These are phyloP conservation scores for Hapsidospora chrysogenum DNA, from an alignment of 495 filamentous ascomycete species.

Conservation along the genomic window DNA sequence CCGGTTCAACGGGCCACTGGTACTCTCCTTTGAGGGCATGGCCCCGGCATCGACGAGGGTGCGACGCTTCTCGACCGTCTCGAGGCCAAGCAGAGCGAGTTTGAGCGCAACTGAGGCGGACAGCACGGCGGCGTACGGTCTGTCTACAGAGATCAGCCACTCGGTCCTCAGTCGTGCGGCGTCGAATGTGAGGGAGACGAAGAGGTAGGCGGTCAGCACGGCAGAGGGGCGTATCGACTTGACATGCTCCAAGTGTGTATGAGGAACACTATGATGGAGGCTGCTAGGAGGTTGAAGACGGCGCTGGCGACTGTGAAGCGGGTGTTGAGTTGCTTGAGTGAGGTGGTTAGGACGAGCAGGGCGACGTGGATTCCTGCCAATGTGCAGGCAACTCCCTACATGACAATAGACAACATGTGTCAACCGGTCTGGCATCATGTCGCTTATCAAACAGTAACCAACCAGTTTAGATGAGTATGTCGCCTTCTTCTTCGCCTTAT, in stretches of 20 bases:
- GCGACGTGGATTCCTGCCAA: slow-evolving; percentile 2
- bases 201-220: slow-evolving; percentile 35
- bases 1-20: slow-evolving; percentile 26
- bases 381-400: too few species aligned
- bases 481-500: background rate
- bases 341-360: slow-evolving; percentile 10
- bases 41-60: slow-evolving; percentile 11
- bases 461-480: slow-evolving; percentile 1
- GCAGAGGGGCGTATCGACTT: slow-evolving; percentile 11
- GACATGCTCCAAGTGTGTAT: slow-evolving; percentile 16
- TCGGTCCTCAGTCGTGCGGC: slow-evolving; percentile 15
- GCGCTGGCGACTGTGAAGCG: slow-evolving; percentile 27
- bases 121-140: background rate
- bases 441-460: background rate
- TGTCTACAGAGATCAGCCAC: slow-evolving; percentile 14
- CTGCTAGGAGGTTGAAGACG: slow-evolving; percentile 18
- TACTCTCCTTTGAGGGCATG: slow-evolving; percentile 18
- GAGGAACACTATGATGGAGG: slow-evolving; percentile 9
- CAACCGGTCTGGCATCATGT: background rate
- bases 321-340: slow-evolving; percentile 14
- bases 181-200: slow-evolving; percentile 35
- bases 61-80: slow-evolving; percentile 26
- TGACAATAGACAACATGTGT: background rate
- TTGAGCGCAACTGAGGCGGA: slow-evolving; percentile 7
- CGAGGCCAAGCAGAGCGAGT: slow-evolving; percentile 22